These are phyloP conservation scores for Colletotrichum chrysophilum DNA, from an alignment of 2,329 filamentous ascomycete genomes.

Conservation along the genomic window DNA sequence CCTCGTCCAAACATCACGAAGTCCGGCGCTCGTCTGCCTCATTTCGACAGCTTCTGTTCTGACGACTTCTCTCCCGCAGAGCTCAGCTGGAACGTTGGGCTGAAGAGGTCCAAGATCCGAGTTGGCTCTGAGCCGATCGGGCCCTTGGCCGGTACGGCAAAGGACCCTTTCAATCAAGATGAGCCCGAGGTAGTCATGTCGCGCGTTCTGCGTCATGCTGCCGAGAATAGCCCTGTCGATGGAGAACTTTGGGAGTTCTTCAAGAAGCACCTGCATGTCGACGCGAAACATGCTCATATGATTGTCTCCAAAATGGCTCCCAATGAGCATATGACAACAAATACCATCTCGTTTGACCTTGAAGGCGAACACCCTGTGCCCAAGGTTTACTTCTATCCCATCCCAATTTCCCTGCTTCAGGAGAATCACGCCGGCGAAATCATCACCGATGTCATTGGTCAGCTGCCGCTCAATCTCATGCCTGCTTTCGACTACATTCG, in stretches of 20 bases:
- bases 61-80: constrained; percentile 42
- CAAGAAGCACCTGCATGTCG: constrained; percentile 21
- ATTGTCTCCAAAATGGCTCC: constrained; percentile 6
- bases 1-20: constrained; percentile 1
- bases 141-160: constrained; percentile 26
- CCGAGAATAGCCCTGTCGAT: background rate
- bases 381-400: constrained; percentile 33
- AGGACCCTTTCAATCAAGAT: constrained; percentile 28
- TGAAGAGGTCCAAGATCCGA: constrained; percentile 29
- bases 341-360: constrained; percentile 28
- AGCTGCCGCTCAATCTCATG: constrained; percentile 1
- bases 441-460: background rate
- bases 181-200: constrained; percentile 23
- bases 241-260: constrained; percentile 25
- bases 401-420: constrained; percentile 14
- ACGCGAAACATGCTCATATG: background rate
- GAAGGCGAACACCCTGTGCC: constrained; percentile 11
- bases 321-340: constrained; percentile 15
- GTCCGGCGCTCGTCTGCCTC: background rate
- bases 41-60: constrained; percentile 17
- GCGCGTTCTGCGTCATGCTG: constrained; percentile 2
- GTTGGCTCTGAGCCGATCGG: constrained; percentile 38
- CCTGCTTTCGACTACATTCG: constrained; percentile 23
- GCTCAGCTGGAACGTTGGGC: constrained; percentile 39
- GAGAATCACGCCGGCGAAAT: constrained; percentile 5